Conservation (phyloP, 163 green algal species). For the Chloromonas sp. region DNA sequence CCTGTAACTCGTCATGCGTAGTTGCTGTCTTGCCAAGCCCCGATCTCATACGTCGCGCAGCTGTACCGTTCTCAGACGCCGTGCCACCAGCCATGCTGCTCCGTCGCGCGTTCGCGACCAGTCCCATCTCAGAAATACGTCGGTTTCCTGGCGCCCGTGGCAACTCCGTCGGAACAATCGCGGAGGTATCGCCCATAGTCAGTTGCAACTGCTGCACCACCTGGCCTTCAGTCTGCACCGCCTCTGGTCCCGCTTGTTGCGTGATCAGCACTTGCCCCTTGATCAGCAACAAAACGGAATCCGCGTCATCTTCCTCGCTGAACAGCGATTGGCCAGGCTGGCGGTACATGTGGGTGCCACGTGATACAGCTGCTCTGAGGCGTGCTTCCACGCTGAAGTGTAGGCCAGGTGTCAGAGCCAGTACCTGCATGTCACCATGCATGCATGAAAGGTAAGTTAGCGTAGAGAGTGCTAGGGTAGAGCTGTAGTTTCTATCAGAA, state of each 20-base stretch:
- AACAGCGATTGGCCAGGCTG: constrained; percentile 22
- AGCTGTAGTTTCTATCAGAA: too few relatives aligned
- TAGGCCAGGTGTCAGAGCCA: constrained; percentile 18
- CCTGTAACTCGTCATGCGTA: too few relatives aligned
- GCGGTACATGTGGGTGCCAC: constrained; percentile 16
- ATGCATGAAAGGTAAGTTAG: too few relatives aligned
- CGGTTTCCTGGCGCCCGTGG: not conserved
- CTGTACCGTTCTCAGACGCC: not conserved
- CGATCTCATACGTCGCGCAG: too few relatives aligned
- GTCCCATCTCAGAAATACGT: too few relatives aligned
- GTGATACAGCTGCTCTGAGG: constrained; percentile 9
- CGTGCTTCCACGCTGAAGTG: constrained; percentile 19
- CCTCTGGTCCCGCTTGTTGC: not conserved
- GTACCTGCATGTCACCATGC: not conserved
- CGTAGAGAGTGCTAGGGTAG: too few relatives aligned
- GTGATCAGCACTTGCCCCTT: constrained; percentile 21
- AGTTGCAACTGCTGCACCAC: constrained; percentile 1
- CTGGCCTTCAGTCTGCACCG: constrained; percentile 4
- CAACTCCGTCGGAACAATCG: not conserved
- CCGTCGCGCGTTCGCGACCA: not conserved
- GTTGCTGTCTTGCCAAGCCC: too few relatives aligned
- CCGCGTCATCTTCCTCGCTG: constrained; percentile 6
- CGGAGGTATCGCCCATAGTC: constrained; percentile 5
- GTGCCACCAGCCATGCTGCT: not conserved
- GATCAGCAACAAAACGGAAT: constrained; percentile 23